A percentile compares a stretch with the other conserved stretches of the same genome.
Evolutionary conservation across 305 asterid genomes (phyloP).

Genomic region (Plantago rigida): DNA sequence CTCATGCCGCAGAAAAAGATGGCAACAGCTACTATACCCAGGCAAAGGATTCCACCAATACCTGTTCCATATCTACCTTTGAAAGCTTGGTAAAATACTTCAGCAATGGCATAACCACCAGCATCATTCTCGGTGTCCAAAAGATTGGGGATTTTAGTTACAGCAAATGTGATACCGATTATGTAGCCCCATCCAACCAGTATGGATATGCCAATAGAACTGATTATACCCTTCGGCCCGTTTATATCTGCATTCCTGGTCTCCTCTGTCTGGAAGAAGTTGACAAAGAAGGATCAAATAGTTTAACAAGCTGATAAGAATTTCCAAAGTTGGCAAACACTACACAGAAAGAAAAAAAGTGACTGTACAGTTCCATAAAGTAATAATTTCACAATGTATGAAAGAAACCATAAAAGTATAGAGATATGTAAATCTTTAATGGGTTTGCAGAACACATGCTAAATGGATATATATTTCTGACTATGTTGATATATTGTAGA

Average conservation of each 20-base stretch:
- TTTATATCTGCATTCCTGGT: slow-evolving; percentile 74
- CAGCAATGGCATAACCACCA: slow-evolving; percentile 89
- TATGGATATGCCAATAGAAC: slow-evolving; percentile 80
- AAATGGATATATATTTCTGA: too few relatives aligned
- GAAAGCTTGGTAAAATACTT: slow-evolving; percentile 71
- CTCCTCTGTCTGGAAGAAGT: slow-evolving; percentile 66
- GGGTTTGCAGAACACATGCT: not conserved
- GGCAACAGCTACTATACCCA: slow-evolving; percentile 66
- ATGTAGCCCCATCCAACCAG: slow-evolving; percentile 86
- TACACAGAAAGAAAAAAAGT: not conserved
- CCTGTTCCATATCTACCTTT: slow-evolving; percentile 70
- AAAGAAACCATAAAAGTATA: not conserved
- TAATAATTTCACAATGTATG: too few relatives aligned
- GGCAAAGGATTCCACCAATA: slow-evolving; percentile 68
- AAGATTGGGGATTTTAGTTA: slow-evolving; percentile 63
- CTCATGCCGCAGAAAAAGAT: slow-evolving; percentile 94
- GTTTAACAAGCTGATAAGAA: not conserved
- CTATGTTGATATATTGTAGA: too few relatives aligned
- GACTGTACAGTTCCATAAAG: not conserved
- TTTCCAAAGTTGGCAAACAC: not conserved
- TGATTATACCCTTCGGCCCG: slow-evolving; percentile 86
- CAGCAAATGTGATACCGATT: slow-evolving; percentile 85
- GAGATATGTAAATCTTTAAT: not conserved
- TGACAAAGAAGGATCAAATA: not conserved
- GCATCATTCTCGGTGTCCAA: slow-evolving; percentile 57